These are phyloP conservation scores for Simplicillium sp. DNA, from an alignment of 2,329 filamentous ascomycete species.

Conservation along the genomic window DNA sequence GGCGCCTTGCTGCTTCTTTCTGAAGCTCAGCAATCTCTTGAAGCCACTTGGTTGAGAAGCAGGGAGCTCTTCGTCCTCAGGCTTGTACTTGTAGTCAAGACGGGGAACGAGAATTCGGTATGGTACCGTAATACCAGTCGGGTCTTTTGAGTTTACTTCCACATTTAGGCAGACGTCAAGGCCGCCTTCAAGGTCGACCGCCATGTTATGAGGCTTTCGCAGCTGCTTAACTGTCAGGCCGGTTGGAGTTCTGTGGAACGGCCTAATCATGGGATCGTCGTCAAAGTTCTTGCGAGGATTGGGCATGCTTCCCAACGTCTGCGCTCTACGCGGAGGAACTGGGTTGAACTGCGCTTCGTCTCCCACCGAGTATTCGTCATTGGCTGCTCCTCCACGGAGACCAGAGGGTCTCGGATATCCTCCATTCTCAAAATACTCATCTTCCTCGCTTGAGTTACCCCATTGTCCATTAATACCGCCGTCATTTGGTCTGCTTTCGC, in stretches of 20 bases:
- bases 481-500: slow-evolving; percentile 31
- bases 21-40: slow-evolving; percentile 35
- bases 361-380: slow-evolving; percentile 41
- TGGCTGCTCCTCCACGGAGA: slow-evolving; percentile 30
- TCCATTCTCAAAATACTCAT: slow-evolving; percentile 1
- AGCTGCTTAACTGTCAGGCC: slow-evolving; percentile 54
- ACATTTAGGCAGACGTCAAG: slow-evolving; percentile 84
- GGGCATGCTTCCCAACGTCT: slow-evolving; percentile 18
- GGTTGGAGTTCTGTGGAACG: slow-evolving; percentile 63
- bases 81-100: slow-evolving; percentile 50
- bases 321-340: slow-evolving; percentile 20
- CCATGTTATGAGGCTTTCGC: slow-evolving; percentile 40
- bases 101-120: slow-evolving; percentile 82
- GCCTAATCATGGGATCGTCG: slow-evolving; percentile 14
- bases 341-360: slow-evolving; percentile 50
- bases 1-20: slow-evolving; percentile 19
- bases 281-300: slow-evolving; percentile 8
- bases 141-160: slow-evolving; percentile 78
- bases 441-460: slow-evolving; percentile 21
- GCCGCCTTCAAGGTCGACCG: slow-evolving; percentile 71
- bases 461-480: slow-evolving; percentile 48
- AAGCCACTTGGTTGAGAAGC: slow-evolving; percentile 24
- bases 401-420: slow-evolving; percentile 15
- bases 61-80: slow-evolving; percentile 23
- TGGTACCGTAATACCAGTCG: slow-evolving; percentile 76